Evolutionary conservation across 129 eudicot species (phyloP), one percentile per base, ranked within the genome.

Genomic region (Ambrosia trifida): DNA sequence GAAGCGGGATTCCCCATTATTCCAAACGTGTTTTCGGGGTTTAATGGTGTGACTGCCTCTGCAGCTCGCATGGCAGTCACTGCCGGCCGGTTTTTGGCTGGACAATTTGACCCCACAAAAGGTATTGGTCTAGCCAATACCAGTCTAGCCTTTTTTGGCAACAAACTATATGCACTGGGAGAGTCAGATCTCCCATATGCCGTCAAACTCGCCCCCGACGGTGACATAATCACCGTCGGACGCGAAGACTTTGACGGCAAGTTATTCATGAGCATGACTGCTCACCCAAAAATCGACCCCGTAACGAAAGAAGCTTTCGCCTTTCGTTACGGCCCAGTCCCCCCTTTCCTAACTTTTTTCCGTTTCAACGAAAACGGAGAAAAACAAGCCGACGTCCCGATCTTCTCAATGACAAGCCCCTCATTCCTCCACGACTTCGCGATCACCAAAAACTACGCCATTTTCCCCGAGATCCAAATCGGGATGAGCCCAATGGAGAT

Each of bases 1-100:
- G 76, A 81, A 14, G 80, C 74, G 0, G 88, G 94, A 0, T 78
- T 64, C 1, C 81, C 83, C 12, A 68, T 90, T 1, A 33, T 90
- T 53, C 94, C 91, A 30, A 87, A 78, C 49, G 83, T 83, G 0
- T 87, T 90, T 64, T 82, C 96, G 1, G 88, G 83, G 13, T 80
- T 80, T 44, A 69, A 74, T 31, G 72, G 80, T 5, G 12, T 74
- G 36, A 53, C 72, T 0, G 80, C 83, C 20, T 74, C 80, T 1
- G 72, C 75, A 7, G 80, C 80, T 19, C 76, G 80, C 17, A 54
- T 63, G 75, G 72, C 52, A 0, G 83, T 80, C 16, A 41, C 67
- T 8, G 80, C 72, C 0, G 64, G 53, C 24, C 51, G 79, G 1
- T 30, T 72, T 31, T 14, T 79, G 11, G 57, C 65, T 13, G 83